phyloP scores from a whole-genome alignment of 345 rosid species.

The Eucalyptus camaldulensis region DNA sequence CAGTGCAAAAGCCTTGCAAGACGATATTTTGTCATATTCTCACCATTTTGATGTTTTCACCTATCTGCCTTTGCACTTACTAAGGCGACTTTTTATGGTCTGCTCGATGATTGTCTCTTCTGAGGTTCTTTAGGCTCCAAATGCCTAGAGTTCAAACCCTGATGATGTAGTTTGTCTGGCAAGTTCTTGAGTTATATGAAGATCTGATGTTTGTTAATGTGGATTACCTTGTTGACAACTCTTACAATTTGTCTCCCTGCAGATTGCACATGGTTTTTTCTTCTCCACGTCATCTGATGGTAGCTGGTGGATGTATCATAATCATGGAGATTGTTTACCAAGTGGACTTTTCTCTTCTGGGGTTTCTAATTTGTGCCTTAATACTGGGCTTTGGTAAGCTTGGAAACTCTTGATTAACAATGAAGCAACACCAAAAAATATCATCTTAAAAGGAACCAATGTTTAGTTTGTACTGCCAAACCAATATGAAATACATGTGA shows the following conservation, averaged over 20 bases:
- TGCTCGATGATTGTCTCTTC: background rate
- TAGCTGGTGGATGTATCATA: constrained; percentile 76
- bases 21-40: background rate
- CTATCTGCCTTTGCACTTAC: background rate
- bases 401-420: background rate
- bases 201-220: background rate
- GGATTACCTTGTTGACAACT: background rate
- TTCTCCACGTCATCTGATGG: constrained; percentile 91
- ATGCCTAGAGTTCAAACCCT: background rate
- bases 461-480: background rate
- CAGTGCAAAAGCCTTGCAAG: background rate
- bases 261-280: constrained; percentile 99
- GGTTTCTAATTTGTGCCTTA: constrained; percentile 68
- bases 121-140: background rate
- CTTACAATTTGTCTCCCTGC: background rate
- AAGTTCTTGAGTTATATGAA: background rate
- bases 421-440: background rate
- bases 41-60: background rate
- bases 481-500: background rate
- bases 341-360: constrained; percentile 77
- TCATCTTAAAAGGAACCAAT: background rate
- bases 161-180: background rate
- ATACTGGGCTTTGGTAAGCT: constrained; percentile 70
- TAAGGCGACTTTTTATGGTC: background rate
- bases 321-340: constrained; percentile 70